Evolutionary conservation across 768 basidiomycete species (phyloP), one percentile per base, ranked within the genome.

Genomic region (Mycena rebaudengoi): DNA sequence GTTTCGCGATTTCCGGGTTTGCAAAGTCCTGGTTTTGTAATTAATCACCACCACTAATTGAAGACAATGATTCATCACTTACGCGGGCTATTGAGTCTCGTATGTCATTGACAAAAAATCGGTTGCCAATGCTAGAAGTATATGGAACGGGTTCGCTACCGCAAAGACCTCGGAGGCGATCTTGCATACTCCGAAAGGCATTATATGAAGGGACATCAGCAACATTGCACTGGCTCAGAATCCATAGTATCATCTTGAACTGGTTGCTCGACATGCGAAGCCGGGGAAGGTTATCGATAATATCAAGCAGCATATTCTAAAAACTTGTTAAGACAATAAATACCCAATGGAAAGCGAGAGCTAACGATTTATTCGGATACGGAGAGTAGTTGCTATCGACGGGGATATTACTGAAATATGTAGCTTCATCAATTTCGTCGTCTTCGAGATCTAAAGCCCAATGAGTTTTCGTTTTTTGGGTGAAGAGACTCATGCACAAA

Each of bases 81-180:
- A 67, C 63, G 20, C 32, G 25, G 2, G 62, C 60, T 7, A 71
- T 58, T 7, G 56, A 37, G 1, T 70, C 60, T 7, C 59, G 48
- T 13, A 72, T 46, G 56, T 72, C 67, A 25, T 72, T 73, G 7
- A 69, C 50, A 58, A 53, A 72, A 48, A 70, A 73, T 0, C 29
- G n/a, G 33, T 73, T 68, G 2, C 64, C 69, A 7, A 62, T 5
- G 18, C 39, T 29, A 0, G 66, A 70, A 11, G 18, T 46, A n/a
- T 51, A 49, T 6, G 39, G 5, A 4, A n/a, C 46, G 0, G 52
- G 48, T n/a, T 29, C 39, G 29, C 33, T 56, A 1, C 65, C 46
- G 21, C 63, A 61, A 6, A 44, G 26, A 6, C 7, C 30, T 10
- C 30, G 25, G 7, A 66, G 59, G 0, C 16, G 32, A 0, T 21